Conservation (phyloP, 495 filamentous ascomycete species). For the Arthonia radiata region DNA sequence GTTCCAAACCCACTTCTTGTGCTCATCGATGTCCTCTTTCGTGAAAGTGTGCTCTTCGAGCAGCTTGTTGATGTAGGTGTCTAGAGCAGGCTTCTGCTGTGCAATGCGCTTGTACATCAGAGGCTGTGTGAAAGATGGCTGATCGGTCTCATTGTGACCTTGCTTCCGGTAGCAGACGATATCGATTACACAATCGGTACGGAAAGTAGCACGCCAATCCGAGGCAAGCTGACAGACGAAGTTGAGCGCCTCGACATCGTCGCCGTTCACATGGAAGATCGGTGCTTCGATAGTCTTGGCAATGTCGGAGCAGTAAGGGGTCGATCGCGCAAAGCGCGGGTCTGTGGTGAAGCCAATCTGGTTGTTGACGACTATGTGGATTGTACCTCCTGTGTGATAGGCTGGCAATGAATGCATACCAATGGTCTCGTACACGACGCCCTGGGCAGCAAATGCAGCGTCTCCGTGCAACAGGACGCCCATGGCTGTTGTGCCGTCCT, state of each 20-base stretch:
- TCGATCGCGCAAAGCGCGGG: slow-evolving; percentile 86
- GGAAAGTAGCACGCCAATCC: slow-evolving; percentile 95
- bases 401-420: slow-evolving; percentile 86
- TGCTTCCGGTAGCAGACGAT: slow-evolving; percentile 97
- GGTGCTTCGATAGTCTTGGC: slow-evolving; percentile 96
- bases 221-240: slow-evolving; percentile 92
- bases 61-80: slow-evolving; percentile 72
- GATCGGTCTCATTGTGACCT: slow-evolving; percentile 98
- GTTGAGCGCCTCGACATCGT: slow-evolving; percentile 94
- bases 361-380: slow-evolving; percentile 96
- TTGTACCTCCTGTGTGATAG: slow-evolving; percentile 91
- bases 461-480: slow-evolving; percentile 88
- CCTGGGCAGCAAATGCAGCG: slow-evolving; percentile 87
- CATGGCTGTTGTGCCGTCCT: slow-evolving; percentile 71
- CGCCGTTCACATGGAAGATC: slow-evolving; percentile 96
- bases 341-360: slow-evolving; percentile 99
- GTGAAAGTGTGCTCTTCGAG: slow-evolving; percentile 80
- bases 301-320: slow-evolving; percentile 96
- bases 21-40: slow-evolving; percentile 92
- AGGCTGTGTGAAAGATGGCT: slow-evolving; percentile 98
- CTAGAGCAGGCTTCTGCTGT: slow-evolving; percentile 50
- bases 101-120: slow-evolving; percentile 96
- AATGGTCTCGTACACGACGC: slow-evolving; percentile 94
- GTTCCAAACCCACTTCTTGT: slow-evolving; percentile 98
- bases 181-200: slow-evolving; percentile 90